These are phyloP conservation scores for Quercus tomentella DNA, from an alignment of 331 rosid genomes.

Conservation along the genomic window DNA sequence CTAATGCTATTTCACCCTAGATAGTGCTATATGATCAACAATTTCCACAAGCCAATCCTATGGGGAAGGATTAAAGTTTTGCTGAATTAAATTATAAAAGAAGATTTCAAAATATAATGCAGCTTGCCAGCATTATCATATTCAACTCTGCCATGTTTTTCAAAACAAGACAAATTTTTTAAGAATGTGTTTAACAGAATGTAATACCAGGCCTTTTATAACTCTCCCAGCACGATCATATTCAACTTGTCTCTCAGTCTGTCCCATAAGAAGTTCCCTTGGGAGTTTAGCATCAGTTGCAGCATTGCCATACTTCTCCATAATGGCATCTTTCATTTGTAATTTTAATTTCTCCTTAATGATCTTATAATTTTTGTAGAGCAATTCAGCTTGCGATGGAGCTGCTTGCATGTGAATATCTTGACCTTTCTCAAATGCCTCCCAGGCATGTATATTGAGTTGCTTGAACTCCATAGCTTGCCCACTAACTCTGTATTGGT, in stretches of 20 bases:
- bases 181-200: background rate
- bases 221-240: slow-evolving; percentile 57
- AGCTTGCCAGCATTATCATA: background rate
- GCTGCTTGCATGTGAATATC: slow-evolving; percentile 57
- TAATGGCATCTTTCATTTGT: slow-evolving; percentile 43
- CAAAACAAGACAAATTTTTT: background rate
- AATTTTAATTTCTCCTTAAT: slow-evolving; percentile 40
- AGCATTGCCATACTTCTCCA: slow-evolving; percentile 48
- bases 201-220: slow-evolving; percentile 41
- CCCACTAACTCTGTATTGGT: slow-evolving; percentile 34
- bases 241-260: slow-evolving; percentile 46
- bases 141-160: no score
- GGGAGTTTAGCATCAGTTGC: slow-evolving; percentile 42
- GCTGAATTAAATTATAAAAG: background rate
- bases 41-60: background rate
- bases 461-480: slow-evolving; percentile 45
- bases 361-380: slow-evolving; percentile 38
- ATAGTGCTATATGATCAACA: background rate
- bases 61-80: background rate
- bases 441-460: slow-evolving; percentile 39
- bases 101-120: background rate
- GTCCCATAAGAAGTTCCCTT: slow-evolving; percentile 45
- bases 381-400: slow-evolving; percentile 52
- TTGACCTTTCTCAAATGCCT: slow-evolving; percentile 46
- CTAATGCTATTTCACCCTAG: no score